These are phyloP conservation scores for Saturnispora serradocipensis DNA, from an alignment of 805 yeast genomes.

Conservation along the genomic window DNA sequence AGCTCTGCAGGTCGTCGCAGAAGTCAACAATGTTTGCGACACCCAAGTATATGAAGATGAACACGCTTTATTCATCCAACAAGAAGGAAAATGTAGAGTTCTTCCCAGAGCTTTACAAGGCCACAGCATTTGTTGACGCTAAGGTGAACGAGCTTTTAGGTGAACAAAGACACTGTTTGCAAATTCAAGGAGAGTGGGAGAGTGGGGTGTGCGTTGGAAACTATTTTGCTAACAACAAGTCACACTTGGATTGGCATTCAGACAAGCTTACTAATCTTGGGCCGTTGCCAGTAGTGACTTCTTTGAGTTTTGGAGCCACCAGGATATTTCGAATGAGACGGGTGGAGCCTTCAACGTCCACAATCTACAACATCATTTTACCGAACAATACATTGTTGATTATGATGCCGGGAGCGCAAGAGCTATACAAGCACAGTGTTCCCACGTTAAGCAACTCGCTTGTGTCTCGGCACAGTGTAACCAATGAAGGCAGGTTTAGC, in stretches of 20 bases:
- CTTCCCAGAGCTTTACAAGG: conserved; percentile 14
- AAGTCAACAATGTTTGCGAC: conserved; percentile 30
- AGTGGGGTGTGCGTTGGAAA: conserved; percentile 50
- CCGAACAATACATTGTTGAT: conserved; percentile 63
- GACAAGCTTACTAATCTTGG: conserved; percentile 68
- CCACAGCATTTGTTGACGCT: conserved; percentile 11
- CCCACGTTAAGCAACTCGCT: conserved; percentile 36
- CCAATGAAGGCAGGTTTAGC: conserved; percentile 48
- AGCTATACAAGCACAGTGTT: conserved; percentile 60
- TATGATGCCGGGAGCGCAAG: conserved; percentile 79
- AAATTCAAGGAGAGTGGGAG: conserved; percentile 36
- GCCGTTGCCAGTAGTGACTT: conserved; percentile 59
- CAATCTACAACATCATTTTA: conserved; percentile 43
- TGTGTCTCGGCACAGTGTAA: conserved; percentile 31
- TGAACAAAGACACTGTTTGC: conserved; percentile 28
- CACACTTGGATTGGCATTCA: conserved; percentile 65
- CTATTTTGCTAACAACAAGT: conserved; percentile 38
- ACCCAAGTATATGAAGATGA: background rate
- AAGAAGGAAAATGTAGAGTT: background rate
- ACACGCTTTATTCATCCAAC: conserved; percentile 1
- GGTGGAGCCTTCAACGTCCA: conserved; percentile 20
- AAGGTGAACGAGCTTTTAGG: conserved; percentile 18
- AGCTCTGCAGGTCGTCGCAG: conserved; percentile 53
- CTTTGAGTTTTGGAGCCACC: conserved; percentile 60
- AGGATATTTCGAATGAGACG: conserved; percentile 55